Evolutionary conservation across 1,139 yeast species (phyloP), one percentile per base, ranked within the genome.

Genomic region (Saccharomyces pastorianus): DNA sequence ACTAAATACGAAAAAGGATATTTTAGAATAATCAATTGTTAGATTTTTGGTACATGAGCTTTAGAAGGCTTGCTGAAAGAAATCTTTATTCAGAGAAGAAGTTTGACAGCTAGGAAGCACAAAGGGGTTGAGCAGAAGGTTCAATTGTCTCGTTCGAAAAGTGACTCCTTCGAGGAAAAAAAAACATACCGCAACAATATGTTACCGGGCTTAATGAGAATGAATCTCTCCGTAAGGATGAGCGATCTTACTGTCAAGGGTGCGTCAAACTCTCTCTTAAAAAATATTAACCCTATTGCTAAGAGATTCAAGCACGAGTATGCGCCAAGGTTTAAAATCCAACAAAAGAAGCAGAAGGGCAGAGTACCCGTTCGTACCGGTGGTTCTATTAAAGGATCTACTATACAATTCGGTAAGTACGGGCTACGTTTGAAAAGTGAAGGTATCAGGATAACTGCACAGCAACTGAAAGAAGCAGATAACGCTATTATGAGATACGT

Each of bases 361-460:
- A 80, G 97, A 64, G 96, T 95, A 6, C 82, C 95, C 2, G 96
- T 91, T 23, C 86, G 96, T 70, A 88, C 86, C n/a, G 99, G 99
- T 55, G 98, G 98, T 4, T 90, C 97, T 2, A 77, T 81, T 56
- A 90, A 88, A 69, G 99, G 99, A 25, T 86, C 93, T 55, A 78
- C 86, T 4, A 70, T 93, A 32, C 83, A 82, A 58, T 86, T 84
- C 65, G 99, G 99, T 28, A 78, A 81, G 31, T 88, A 82, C 68
- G 99, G 98, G 25, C 77, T 93, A 62, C 82, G 99, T 63, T 78
- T 95, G 57, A 88, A 87, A 68, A 79, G 91, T 23, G 91, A 86
- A 65, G 99, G 99, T 50, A 76, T 84, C 11, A 79, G 98, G 58
- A 75, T 93, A 71, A 79, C 88, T 14, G 98, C 97, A 23, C 84